Base-by-base conservation (phyloP, 805 yeast species). In the Suhomyces sp. region DNA sequence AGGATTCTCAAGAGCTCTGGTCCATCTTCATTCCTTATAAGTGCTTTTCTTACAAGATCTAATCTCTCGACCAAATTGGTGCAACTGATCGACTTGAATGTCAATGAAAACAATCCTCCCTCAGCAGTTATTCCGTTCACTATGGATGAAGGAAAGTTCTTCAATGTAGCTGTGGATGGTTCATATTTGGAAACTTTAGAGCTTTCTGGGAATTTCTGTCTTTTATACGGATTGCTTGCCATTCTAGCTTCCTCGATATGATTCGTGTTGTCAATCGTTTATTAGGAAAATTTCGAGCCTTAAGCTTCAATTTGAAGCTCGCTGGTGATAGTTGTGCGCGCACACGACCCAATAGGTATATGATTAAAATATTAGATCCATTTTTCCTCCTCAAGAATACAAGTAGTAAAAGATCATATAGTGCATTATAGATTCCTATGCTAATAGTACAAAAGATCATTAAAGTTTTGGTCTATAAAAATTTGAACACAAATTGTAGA, bases 101-200 rank as follows among this genome's bases (percentile, higher is more conserved):
- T 65, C 36, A 68, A 51, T 3, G 70, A 62, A 19, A 54, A 54
- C 20, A 68, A 53, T 9, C 74, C 74, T 4, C 70, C 70, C 40
- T 66, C 70, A 13, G 50, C 53, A 0, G 72, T 67, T 14, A 60
- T 50, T 5, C 72, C 74, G 35, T 62, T 61, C 28, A 64, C 48
- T 1, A 68, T 58, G 1, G 70, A 62, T 4, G 71, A 65, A 4
- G 60, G 58, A 18, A 49, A 53, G 36, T 52, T 46, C 13, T 50
- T 50, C 24, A 61, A 50, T 3, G 56, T 31, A 2, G 56, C 45
- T 3, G 38, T 21, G 24, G 41, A 31, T 29, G 54, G 23, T 25
- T 51, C 53, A 23, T 52, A 48, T 16, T 48, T 50, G 3, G 54
- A 42, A 7, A 13, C 11, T 6, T 23, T 33, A n/a, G 35, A 18